These are phyloP conservation scores for Xylaria sp. DNA, from an alignment of 2,329 filamentous ascomycete species.

Conservation along the genomic window DNA sequence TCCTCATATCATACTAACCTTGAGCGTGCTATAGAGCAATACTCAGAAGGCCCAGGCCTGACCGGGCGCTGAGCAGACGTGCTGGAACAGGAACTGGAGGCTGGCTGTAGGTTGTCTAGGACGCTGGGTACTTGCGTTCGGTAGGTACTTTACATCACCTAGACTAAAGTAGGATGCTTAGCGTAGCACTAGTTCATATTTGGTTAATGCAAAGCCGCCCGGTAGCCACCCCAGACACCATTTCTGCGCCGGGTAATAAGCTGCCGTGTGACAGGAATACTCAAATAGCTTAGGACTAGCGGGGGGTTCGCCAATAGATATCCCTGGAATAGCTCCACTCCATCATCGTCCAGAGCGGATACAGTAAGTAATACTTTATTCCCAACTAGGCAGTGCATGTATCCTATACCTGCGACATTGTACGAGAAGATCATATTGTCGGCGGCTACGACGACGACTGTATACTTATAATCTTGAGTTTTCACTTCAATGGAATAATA, in stretches of 20 bases:
- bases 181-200: conserved; percentile 27
- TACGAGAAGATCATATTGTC: not conserved
- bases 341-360: conserved; percentile 21
- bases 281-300: conserved; percentile 31
- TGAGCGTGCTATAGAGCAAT: not conserved
- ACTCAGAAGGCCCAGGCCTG: conserved; percentile 4
- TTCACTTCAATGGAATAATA: too few species aligned
- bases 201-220: conserved; percentile 28
- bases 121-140: conserved; percentile 7
- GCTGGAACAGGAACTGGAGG: conserved; percentile 1
- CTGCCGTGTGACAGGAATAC: conserved; percentile 34
- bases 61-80: not conserved
- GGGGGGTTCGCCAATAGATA: conserved; percentile 19
- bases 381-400: not conserved
- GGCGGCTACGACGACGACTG: not conserved
- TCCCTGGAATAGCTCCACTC: not conserved
- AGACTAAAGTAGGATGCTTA: conserved; percentile 1
- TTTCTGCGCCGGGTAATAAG: conserved; percentile 27
- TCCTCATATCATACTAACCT: not conserved
- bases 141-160: not conserved
- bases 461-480: too few species aligned
- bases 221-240: conserved; percentile 22
- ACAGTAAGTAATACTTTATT: not conserved
- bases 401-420: not conserved
- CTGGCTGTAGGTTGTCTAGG: not conserved